Conservation (phyloP, 306 rosid genomes). For the Prunus davidiana region DNA sequence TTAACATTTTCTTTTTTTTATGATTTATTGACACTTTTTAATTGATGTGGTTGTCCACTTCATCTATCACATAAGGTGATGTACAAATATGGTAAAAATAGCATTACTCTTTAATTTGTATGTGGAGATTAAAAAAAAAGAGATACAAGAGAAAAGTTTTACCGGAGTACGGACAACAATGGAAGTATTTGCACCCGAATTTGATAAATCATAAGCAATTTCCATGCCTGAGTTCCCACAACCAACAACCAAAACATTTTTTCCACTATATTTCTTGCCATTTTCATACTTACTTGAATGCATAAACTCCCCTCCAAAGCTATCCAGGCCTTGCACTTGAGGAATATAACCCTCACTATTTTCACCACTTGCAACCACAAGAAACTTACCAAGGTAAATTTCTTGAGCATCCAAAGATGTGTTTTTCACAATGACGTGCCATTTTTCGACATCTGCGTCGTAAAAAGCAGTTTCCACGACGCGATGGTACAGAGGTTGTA, state of each 20-base stretch:
- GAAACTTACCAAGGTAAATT: conserved; percentile 30
- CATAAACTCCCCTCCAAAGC: conserved; percentile 40
- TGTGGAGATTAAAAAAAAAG: not conserved
- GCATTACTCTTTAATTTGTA: too few species aligned
- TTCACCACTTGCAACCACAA: conserved; percentile 65
- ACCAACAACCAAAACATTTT: conserved; percentile 67
- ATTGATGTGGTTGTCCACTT: too few species aligned
- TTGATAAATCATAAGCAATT: conserved; percentile 58
- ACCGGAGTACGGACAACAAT: conserved; percentile 51
- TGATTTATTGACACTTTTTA: too few species aligned
- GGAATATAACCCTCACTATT: conserved; percentile 48
- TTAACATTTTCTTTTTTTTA: too few species aligned
- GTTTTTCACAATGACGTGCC: conserved; percentile 37
- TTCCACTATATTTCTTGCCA: conserved; percentile 41
- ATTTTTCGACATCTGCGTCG: conserved; percentile 12
- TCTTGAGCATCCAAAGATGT: not conserved
- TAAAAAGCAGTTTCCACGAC: conserved; percentile 30
- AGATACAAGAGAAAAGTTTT: not conserved
- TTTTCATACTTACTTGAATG: conserved; percentile 45
- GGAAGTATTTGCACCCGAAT: conserved; percentile 58
- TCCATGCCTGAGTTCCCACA: conserved; percentile 79
- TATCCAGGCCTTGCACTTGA: conserved; percentile 28
- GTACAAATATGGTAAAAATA: too few species aligned
- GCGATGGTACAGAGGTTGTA: conserved; percentile 19
- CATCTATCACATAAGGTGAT: too few species aligned